Conservation (phyloP, 2,329 filamentous ascomycete genomes). For the Ophiocordyceps camponoti-saundersi region DNA sequence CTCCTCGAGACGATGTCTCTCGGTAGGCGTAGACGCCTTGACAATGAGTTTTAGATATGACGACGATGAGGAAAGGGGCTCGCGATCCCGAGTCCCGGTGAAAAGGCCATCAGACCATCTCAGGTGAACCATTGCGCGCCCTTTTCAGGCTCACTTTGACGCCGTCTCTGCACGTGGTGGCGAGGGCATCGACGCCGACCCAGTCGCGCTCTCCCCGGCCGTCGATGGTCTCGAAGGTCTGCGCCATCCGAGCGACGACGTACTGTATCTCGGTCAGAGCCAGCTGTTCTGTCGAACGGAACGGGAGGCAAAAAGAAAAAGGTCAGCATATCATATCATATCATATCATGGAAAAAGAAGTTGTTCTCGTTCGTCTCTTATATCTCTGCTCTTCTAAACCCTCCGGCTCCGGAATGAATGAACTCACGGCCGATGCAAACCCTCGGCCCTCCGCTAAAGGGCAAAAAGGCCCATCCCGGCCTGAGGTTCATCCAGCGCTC, state of each 20-base stretch:
- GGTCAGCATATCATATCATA: no score
- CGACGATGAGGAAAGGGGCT: no score
- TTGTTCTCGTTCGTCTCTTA: neutral
- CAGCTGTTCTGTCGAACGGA: conserved; percentile 12
- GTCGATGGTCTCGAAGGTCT: conserved; percentile 12
- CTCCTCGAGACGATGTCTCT: no score
- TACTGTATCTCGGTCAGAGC: conserved; percentile 17
- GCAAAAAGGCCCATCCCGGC: conserved; percentile 24
- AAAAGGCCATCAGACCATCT: no score
- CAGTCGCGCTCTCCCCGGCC: conserved; percentile 13
- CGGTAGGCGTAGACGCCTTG: no score
- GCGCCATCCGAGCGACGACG: conserved; percentile 16
- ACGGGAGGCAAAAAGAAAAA: no score
- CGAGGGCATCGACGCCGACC: conserved; percentile 17
- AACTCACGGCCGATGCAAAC: conserved; percentile 26
- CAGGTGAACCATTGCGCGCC: neutral
- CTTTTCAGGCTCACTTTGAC: conserved; percentile 6
- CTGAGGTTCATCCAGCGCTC: conserved; percentile 22
- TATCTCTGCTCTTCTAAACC: no score
- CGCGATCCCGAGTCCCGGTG: no score
- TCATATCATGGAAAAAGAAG: neutral
- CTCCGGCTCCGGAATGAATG: neutral
- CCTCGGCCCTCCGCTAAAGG: conserved; percentile 27
- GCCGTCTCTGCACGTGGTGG: conserved; percentile 17
- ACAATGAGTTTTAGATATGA: no score